Evolutionary conservation across 495 filamentous ascomycete genomes (phyloP), one percentile per base, ranked within the genome.

Genomic region (Annulohypoxylon bovei): DNA sequence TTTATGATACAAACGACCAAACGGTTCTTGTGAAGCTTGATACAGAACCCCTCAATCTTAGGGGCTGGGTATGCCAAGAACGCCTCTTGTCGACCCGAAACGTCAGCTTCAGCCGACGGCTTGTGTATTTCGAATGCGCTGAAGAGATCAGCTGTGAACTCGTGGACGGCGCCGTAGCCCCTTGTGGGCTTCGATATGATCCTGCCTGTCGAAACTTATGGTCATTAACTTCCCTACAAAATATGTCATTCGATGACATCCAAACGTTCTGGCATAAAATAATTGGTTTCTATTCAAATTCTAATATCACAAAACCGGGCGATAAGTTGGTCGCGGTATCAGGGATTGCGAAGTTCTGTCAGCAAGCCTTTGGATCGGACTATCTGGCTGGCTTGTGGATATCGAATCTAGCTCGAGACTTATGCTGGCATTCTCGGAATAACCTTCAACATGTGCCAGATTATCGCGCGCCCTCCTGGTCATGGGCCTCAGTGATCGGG

Each of bases 331-430:
- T 58, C 55, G 55, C 55, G n/a, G 28, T 58, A 18, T 58, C 55
- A 20, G 55, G 55, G 6, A 18, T 58, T 20, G 55, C 22, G 39
- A 28, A 8, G n/a, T 42, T 16, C 35, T 58, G 37, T 40, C 37
- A 44, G 23, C 25, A 22, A 16, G 23, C n/a, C 11, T 30, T 58
- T 44, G 4, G 23, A 5, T 28, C 55, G n/a, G 55, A 58, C 9
- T 58, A 58, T 44, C 18, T 58, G 37, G 55, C 55, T 58, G 55
- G 55, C 37, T 44, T 58, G n/a, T 58, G 55, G 55, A 44, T 14
- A 32, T 28, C 25, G 1, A 44, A 27, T 16, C 22, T 58, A 2
- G 2, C 6, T 42, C 35, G 20, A 16, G 22, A 32, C 9, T 32
- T 58, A 8, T 44, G 35, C 9, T 58, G 55, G 55, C 8, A 18